phyloP scores from a whole-genome alignment of 495 filamentous ascomycete genomes.

The Daldinia loculata region DNA sequence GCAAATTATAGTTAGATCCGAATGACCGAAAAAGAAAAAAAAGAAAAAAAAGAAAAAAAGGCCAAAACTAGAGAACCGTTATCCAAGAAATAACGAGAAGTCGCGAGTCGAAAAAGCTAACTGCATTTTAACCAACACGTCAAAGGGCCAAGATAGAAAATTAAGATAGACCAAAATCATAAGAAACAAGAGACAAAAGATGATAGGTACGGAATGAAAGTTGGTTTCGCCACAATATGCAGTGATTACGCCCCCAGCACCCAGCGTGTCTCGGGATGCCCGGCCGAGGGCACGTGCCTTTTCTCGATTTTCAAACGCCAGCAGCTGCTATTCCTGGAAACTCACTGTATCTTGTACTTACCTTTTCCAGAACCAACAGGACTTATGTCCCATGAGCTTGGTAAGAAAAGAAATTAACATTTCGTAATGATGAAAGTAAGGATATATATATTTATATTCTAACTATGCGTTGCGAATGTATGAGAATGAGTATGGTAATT shows the following conservation, averaged over 20 bases:
- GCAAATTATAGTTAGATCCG: too few species aligned
- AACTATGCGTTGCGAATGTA: background rate
- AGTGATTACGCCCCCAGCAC: constrained; percentile 2
- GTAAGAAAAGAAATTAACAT: constrained; percentile 2
- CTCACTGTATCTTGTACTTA: background rate
- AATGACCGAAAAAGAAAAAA: too few species aligned
- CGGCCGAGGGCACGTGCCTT: constrained; percentile 14
- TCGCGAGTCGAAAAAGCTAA: background rate
- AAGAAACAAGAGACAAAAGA: background rate
- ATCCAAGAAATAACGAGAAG: background rate
- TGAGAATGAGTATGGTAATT: background rate
- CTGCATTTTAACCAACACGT: background rate
- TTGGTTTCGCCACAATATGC: constrained; percentile 27
- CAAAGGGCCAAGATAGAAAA: background rate
- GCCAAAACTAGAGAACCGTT: background rate
- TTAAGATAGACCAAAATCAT: too few species aligned
- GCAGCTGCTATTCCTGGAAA: constrained; percentile 6
- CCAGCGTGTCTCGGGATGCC: constrained; percentile 4
- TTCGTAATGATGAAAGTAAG: background rate
- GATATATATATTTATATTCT: background rate
- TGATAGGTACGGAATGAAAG: background rate
- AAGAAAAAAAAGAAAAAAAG: too few species aligned
- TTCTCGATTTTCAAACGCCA: constrained; percentile 17
- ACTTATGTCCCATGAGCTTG: background rate
- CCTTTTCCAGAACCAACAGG: background rate